Evolutionary conservation across 202 grass and related monocot genomes (phyloP), one percentile per base, ranked within the genome.

Genomic region (Panicum virgatum): DNA sequence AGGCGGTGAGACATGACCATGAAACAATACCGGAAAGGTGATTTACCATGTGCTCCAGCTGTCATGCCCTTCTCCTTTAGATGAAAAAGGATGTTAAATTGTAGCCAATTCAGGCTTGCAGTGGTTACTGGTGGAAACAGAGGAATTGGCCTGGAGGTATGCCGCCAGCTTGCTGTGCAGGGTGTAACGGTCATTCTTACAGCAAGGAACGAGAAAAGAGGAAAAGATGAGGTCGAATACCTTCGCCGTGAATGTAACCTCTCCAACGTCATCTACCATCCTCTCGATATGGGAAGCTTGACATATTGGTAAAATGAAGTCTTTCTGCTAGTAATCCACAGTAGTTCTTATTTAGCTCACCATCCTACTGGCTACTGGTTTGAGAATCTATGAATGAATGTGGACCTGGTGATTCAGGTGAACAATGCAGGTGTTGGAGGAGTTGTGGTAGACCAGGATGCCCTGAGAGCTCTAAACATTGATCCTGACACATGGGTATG

Each of bases 91-190:
- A 75, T n/a, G 37, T 19, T 47, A 51, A 66, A 26, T 12, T 18
- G 44, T 51, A 27, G 1, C 0, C 12, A n/a, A 34, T 25, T 43
- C 46, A 90, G 90, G 66, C 18, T 95, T 83, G 93, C 90, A 12
- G 93, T 95, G 39, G 85, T 95, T 23, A 95, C 93, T 0, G 93
- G 93, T 81, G 87, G 84, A 52, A 95, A 95, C 85, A 95, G 59
- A 61, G 93, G 93, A 39, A 83, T 97, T 16, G 94, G 91, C 75
- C 72, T 93, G 7, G 89, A 88, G 72, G 84, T 91, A 36, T 82
- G 80, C 66, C 52, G 84, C 13, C 91, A 93, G 53, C 84, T 97
- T 61, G 84, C 94, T 26, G 15, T 59, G 25, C 39, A 86, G 23
- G 89, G 86, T 6, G 79, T 91, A 1, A 90, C 71, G 0, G 94